phyloP scores from a whole-genome alignment of 2,329 filamentous ascomycete species.

The Xylaria sp. region DNA sequence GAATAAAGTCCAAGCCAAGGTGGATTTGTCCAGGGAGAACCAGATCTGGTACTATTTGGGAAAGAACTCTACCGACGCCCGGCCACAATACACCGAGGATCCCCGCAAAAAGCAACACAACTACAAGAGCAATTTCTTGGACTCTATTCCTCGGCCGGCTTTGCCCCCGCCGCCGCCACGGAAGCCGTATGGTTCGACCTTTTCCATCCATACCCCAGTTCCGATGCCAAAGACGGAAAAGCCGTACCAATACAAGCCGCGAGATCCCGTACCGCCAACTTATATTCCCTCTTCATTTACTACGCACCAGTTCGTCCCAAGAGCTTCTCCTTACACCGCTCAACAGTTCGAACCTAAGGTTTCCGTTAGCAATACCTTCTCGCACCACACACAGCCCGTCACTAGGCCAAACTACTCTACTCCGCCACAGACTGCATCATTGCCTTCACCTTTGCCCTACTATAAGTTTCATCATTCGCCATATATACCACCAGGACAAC shows the following conservation, averaged over 20 bases:
- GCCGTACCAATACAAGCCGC: slow-evolving; percentile 52
- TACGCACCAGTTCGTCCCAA: slow-evolving; percentile 52
- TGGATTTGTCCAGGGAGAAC: slow-evolving; percentile 77
- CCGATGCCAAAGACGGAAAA: slow-evolving; percentile 45
- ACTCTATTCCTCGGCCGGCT: slow-evolving; percentile 68
- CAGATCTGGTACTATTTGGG: slow-evolving; percentile 92
- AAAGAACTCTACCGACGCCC: slow-evolving; percentile 86
- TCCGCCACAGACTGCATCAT: slow-evolving; percentile 13
- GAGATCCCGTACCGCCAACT: slow-evolving; percentile 44
- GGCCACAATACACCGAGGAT: slow-evolving; percentile 90
- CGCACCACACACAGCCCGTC: slow-evolving; percentile 28
- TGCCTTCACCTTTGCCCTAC: slow-evolving; percentile 30
- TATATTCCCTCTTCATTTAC: slow-evolving; percentile 48
- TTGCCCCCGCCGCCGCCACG: slow-evolving; percentile 43
- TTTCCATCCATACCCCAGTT: slow-evolving; percentile 41
- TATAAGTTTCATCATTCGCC: slow-evolving; percentile 36
- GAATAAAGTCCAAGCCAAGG: slow-evolving; percentile 72
- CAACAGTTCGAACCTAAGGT: slow-evolving; percentile 43
- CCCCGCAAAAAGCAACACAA: slow-evolving; percentile 69
- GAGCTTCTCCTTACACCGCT: slow-evolving; percentile 41
- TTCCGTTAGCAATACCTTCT: slow-evolving; percentile 23
- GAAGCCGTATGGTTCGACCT: slow-evolving; percentile 47
- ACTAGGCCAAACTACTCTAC: slow-evolving; percentile 21
- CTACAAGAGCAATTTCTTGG: slow-evolving; percentile 76
- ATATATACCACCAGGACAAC: slow-evolving; percentile 35